Conservation (phyloP, 495 filamentous ascomycete genomes). For the Aspergillus haitiensis region DNA sequence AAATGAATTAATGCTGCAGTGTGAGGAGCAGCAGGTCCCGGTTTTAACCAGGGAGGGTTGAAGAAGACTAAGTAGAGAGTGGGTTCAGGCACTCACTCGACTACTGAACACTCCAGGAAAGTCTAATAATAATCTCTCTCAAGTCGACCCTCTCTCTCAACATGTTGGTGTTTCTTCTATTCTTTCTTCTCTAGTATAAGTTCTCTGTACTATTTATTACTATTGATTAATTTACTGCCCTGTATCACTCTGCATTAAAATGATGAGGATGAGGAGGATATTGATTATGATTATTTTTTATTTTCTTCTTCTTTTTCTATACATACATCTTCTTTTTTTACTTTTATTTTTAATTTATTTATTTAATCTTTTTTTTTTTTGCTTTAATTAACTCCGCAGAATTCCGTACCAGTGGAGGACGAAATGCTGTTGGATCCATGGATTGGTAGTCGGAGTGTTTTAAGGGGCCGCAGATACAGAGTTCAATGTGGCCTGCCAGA, state of each 20-base stretch:
- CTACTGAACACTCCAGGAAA: too few species aligned
- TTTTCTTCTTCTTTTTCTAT: too few species aligned
- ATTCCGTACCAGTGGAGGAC: background rate
- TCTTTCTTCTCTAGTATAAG: background rate
- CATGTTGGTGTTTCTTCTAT: background rate
- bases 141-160: too few species aligned
- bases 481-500: background rate
- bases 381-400: background rate
- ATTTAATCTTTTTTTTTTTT: background rate
- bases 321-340: too few species aligned
- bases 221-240: background rate
- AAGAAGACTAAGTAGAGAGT: background rate
- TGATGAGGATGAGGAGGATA: too few species aligned
- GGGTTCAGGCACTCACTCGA: background rate
- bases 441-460: background rate
- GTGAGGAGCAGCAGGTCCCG: background rate
- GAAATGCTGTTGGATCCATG: too few species aligned
- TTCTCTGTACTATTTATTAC: background rate
- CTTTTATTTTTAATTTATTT: background rate
- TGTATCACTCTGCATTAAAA: too few species aligned
- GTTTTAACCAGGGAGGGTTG: background rate
- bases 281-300: too few species aligned
- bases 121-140: too few species aligned
- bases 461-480: background rate
- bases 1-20: background rate